Conservation (phyloP, 148 eudicot genomes). For the Limonium bicolor region DNA sequence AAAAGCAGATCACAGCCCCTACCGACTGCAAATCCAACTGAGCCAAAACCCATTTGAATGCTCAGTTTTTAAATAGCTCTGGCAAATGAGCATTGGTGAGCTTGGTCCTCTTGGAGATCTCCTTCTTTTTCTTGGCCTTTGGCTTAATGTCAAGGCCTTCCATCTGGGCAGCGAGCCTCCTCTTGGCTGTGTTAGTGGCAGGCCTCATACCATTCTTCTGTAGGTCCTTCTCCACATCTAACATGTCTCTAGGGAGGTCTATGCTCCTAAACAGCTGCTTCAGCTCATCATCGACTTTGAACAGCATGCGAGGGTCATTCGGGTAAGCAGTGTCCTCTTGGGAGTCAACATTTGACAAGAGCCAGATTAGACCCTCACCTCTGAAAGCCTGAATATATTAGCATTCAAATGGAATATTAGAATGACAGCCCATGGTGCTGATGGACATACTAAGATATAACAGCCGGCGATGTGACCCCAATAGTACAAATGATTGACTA, state of each 20-base stretch:
- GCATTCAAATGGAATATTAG: too few relatives aligned
- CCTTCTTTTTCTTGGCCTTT: constrained; percentile 39
- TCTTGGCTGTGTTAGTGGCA: constrained; percentile 57
- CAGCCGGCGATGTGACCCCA: too few relatives aligned
- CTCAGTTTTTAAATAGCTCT: too few relatives aligned
- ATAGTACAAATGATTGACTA: too few relatives aligned
- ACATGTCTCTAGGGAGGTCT: constrained; percentile 53
- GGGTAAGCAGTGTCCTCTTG: constrained; percentile 69
- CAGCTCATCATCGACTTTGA: constrained; percentile 51
- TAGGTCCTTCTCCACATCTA: constrained; percentile 66
- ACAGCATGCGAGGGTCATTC: constrained; percentile 38
- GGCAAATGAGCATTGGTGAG: constrained; percentile 65
- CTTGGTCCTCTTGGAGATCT: constrained; percentile 53
- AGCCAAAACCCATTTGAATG: too few relatives aligned
- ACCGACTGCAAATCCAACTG: too few relatives aligned
- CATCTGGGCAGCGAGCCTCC: constrained; percentile 38
- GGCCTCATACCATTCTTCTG: constrained; percentile 63
- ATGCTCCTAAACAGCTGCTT: constrained; percentile 38
- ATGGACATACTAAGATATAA: too few relatives aligned
- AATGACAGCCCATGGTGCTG: too few relatives aligned
- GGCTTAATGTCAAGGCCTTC: constrained; percentile 23
- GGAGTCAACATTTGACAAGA: constrained; percentile 52
- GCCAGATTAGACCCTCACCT: constrained; percentile 49
- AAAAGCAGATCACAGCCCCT: too few relatives aligned
- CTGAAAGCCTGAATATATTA: constrained; percentile 62